Evolutionary conservation across 192 early-diverging fungal genomes (phyloP), one percentile per base, ranked within the genome.

Genomic region (Coemansia biformis): DNA sequence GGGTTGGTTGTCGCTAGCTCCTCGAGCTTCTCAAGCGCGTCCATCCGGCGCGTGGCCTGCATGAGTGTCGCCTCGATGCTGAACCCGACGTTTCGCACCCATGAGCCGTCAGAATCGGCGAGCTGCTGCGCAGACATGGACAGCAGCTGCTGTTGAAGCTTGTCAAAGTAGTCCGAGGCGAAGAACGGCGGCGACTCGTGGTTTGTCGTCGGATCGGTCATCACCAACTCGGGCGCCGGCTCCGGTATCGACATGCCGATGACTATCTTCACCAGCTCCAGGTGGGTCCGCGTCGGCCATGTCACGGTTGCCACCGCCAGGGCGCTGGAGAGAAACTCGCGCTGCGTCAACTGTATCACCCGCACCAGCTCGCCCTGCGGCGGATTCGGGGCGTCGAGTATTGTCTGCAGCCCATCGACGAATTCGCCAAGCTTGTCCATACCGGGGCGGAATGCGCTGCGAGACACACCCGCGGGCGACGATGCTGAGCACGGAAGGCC

Each of bases 181-280:
- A 72, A 72, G n/a, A 72, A 65, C 24, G 69, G 69, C 23, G 55
- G 41, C 1, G 51, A 23, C 24, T 72, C 69, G 26, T 72, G 69
- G 45, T 54, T 64, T 8, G 32, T 50, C 7, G 45, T 46, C 14
- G 66, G 66, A 17, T 63, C 40, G 1, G 40, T 46, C 31, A 55
- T 14, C 22, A 70, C 55, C 1, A 36, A 24, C 8, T 48, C 54
- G 24, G 31, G 69, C 15, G 62, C 17, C 6, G 62, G 57, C 31
- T 60, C 57, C 0, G 48, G 44, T 4, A 65, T 44, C 5, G 62
- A 62, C 23, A 65, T 40, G 44, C 49, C 34, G 34, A 72, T 56
- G 14, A 57, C 26, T 33, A 72, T 65, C 31, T 65, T 72, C n/a
- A 72, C 69, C n/a, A 72, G 69, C 49, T 72, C 69, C 40, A 72